Evolutionary conservation across 2,329 filamentous ascomycete species (phyloP).

Genomic region (Dactylonectria estremocensis): DNA sequence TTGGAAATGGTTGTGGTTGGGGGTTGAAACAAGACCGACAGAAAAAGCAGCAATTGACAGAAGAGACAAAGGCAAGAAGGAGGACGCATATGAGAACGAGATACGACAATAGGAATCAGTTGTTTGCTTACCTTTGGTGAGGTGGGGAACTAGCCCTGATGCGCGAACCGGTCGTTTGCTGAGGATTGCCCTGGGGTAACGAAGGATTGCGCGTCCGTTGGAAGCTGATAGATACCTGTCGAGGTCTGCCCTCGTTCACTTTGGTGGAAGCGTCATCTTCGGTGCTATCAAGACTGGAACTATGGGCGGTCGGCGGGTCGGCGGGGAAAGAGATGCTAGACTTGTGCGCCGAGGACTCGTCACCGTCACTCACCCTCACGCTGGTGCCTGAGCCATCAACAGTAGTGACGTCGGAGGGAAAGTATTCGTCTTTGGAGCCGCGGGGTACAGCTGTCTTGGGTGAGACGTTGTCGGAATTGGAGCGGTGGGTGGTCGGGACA

Average conservation of each 20-base stretch:
- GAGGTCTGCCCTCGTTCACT: slow-evolving; percentile 51
- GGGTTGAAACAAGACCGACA: slow-evolving; percentile 15
- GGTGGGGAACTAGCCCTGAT: slow-evolving; percentile 65
- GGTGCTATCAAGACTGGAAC: slow-evolving; percentile 44
- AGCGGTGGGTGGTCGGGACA: slow-evolving; percentile 49
- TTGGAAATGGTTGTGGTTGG: slow-evolving; percentile 7
- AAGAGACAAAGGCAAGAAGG: slow-evolving; percentile 4
- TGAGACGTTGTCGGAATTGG: slow-evolving; percentile 62
- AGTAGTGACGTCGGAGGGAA: slow-evolving; percentile 43
- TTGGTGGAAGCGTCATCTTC: slow-evolving; percentile 43
- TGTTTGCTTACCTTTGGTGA: slow-evolving; percentile 60
- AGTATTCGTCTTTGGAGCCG: slow-evolving; percentile 46
- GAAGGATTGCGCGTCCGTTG: slow-evolving; percentile 59
- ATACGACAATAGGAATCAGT: slow-evolving; percentile 6
- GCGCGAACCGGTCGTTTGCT: slow-evolving; percentile 59
- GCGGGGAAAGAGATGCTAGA: slow-evolving; percentile 55
- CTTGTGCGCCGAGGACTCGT: slow-evolving; percentile 52
- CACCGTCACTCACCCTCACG: slow-evolving; percentile 46
- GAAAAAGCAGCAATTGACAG: slow-evolving; percentile 10
- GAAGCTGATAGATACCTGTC: slow-evolving; percentile 65
- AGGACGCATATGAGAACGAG: background rate
- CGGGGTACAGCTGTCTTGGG: slow-evolving; percentile 53
- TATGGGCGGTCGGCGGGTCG: slow-evolving; percentile 50
- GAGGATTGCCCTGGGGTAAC: slow-evolving; percentile 65
- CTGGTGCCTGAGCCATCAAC: slow-evolving; percentile 46